Evolutionary conservation across 2,329 filamentous ascomycete genomes (phyloP).

Genomic region (Apiospora koreana): DNA sequence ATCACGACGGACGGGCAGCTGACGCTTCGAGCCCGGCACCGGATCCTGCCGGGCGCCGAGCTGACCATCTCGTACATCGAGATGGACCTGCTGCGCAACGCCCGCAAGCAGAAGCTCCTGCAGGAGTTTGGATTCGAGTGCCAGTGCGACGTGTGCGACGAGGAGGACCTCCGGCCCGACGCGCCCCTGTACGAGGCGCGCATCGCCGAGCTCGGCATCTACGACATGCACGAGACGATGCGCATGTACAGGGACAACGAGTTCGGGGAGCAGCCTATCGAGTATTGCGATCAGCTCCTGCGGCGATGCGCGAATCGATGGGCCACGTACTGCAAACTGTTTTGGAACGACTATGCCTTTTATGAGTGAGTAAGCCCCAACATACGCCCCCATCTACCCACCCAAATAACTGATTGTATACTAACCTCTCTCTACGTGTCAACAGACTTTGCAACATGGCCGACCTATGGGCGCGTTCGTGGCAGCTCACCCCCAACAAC

Average conservation of each 20-base stretch:
- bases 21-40: background rate
- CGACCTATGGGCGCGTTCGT: background rate
- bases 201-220: background rate
- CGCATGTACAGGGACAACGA: background rate
- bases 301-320: background rate
- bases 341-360: background rate
- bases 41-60: background rate
- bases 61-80: background rate
- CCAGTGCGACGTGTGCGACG: background rate
- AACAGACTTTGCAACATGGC: background rate
- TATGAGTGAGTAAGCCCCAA: background rate
- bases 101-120: background rate
- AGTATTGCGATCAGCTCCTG: background rate
- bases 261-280: background rate
- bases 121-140: background rate
- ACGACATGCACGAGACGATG: background rate
- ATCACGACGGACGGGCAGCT: background rate
- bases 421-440: background rate
- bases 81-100: background rate
- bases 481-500: background rate
- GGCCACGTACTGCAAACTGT: background rate
- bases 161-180: background rate
- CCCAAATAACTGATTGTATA: too few species aligned
- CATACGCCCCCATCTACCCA: background rate
- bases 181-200: background rate